A percentile compares a stretch with the other conserved stretches of the same genome.
These are phyloP conservation scores for Didymella pinodella DNA, from an alignment of 2,329 filamentous ascomycete species.

Conservation along the genomic window DNA sequence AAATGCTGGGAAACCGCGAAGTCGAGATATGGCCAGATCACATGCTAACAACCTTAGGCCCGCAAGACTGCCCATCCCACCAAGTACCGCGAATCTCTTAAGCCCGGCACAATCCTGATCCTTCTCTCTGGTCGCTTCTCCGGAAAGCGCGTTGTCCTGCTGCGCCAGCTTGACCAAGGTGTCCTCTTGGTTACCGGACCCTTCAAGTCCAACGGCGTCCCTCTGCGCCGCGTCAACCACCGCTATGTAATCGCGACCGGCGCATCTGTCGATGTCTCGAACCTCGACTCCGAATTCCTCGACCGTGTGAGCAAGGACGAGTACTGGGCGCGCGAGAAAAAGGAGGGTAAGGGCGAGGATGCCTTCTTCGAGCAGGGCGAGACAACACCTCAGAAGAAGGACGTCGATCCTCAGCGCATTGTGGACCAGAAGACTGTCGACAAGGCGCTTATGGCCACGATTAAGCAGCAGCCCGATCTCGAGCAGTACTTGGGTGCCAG, in stretches of 20 bases:
- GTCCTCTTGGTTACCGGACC: conserved; percentile 98
- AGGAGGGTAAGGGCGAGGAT: conserved; percentile 91
- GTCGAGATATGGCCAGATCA: conserved; percentile 4
- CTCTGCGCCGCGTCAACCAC: conserved; percentile 89
- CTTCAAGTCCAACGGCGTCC: conserved; percentile 99
- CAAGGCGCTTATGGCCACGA: conserved; percentile 88
- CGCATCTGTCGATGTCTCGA: conserved; percentile 80
- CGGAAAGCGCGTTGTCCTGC: conserved; percentile 98
- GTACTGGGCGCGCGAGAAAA: conserved; percentile 97
- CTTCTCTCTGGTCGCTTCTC: conserved; percentile 99
- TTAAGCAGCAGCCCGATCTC: conserved; percentile 97
- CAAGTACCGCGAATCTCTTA: conserved; percentile 85
- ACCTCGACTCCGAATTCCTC: conserved; percentile 73
- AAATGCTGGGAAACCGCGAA: not conserved
- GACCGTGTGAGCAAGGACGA: conserved; percentile 81
- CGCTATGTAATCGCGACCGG: conserved; percentile 93
- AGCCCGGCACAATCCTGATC: conserved; percentile 95
- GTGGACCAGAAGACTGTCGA: conserved; percentile 98
- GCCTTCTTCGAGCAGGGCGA: conserved; percentile 99
- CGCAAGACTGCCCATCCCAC: conserved; percentile 93
- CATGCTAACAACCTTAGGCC: conserved; percentile 64
- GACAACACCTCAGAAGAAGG: conserved; percentile 87
- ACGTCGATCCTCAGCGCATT: conserved; percentile 86
- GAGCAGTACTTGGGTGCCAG: conserved; percentile 89
- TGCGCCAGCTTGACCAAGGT: conserved; percentile 95